These are phyloP conservation scores for Raphanus raphanistrum DNA, from an alignment of 345 rosid species.

Conservation along the genomic window DNA sequence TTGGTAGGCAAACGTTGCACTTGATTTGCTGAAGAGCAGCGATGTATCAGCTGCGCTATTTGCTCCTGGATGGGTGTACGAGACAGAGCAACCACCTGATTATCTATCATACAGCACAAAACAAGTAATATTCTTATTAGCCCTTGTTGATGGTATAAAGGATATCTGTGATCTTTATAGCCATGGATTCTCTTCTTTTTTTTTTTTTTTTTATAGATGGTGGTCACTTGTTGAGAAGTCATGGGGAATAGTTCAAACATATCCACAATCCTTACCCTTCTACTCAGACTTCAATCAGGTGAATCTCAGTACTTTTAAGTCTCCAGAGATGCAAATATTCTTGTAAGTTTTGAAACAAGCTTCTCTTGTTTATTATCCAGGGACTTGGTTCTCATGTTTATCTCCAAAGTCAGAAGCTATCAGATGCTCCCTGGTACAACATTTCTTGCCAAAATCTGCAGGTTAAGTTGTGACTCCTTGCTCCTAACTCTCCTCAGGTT, in stretches of 20 bases:
- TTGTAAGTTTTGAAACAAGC: too few relatives aligned
- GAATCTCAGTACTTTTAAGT: too few relatives aligned
- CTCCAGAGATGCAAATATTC: too few relatives aligned
- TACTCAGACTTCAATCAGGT: constrained; percentile 87
- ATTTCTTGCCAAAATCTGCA: too few relatives aligned
- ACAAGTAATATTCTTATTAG: constrained; percentile 44
- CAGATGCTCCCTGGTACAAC: too few relatives aligned
- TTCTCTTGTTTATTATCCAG: too few relatives aligned
- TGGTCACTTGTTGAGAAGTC: constrained; percentile 83
- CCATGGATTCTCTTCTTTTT: too few relatives aligned
- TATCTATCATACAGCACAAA: constrained; percentile 75
- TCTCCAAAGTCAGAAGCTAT: too few relatives aligned
- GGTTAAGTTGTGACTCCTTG: too few relatives aligned
- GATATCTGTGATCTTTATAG: background rate
- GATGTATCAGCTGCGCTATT: constrained; percentile 79
- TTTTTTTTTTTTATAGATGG: constrained; percentile 60
- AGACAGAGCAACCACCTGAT: constrained; percentile 69
- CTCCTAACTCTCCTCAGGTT: too few relatives aligned
- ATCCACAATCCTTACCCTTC: constrained; percentile 70
- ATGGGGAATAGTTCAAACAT: constrained; percentile 60
- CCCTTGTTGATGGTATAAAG: background rate
- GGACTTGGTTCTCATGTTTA: too few relatives aligned
- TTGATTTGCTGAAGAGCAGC: constrained; percentile 61
- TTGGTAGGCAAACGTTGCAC: too few relatives aligned
- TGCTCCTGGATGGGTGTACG: constrained; percentile 93